Base-by-base conservation (phyloP, 495 filamentous ascomycete species). In the Lepraria neglecta region DNA sequence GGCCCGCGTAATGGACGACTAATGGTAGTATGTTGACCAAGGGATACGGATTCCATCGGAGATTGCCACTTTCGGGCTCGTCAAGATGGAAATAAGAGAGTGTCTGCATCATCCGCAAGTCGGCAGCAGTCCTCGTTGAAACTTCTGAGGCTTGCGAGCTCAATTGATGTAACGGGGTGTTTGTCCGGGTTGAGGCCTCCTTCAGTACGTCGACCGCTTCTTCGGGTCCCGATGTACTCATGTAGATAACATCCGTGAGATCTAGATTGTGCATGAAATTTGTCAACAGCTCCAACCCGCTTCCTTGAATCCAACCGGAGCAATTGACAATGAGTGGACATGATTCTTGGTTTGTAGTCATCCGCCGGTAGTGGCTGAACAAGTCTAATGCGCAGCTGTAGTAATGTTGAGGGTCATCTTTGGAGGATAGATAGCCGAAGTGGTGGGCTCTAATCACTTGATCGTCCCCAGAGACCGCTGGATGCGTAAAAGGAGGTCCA, bases 251-350 rank as follows among this genome's bases (percentile, higher is more conserved):
- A 60, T 88, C 84, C 2, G 82, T 78, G 0, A 80, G 68, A 7
- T 71, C 71, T 3, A 77, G 67, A 3, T 71, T 71, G 2, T 72
- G 67, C 60, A 92, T 79, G 2, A 94, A 73, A 53, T 84, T 82
- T 24, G 77, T 75, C 0, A 91, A 76, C 12, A 92, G 76, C 66
- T 90, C 86, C 6, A 92, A 73, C 3, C 88, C 87, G 9, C 83
- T 81, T 5, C 87, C 88, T 68, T 87, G 85, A 31, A 92, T 84
- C 90, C 90, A 94, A 24, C 89, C 89, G 2, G 89, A 84, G 14
- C 85, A 87, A 70, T 95, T 94, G 69, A 96, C 80, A 10, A 96
- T 76, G 9, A 96, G 76, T 3, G 88, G 86, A 56, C 73, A 77
- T 53, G 75, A 70, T 28, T 75, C 74, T 59, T 76, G 71, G 27